These are phyloP conservation scores for Debaryomyces psychrophilus DNA, from an alignment of 1,139 yeast species.

Conservation along the genomic window DNA sequence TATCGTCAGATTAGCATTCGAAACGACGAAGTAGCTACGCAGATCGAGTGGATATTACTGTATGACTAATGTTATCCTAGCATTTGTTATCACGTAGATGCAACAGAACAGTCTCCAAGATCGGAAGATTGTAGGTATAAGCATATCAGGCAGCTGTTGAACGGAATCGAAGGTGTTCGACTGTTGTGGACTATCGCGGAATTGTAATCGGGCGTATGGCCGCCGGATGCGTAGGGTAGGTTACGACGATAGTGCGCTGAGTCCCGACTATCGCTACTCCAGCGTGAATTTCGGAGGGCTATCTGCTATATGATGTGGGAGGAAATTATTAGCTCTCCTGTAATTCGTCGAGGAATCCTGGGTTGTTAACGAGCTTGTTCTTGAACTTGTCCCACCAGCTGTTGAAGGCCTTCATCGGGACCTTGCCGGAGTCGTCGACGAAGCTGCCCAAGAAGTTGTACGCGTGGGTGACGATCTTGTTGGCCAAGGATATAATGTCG, in stretches of 20 bases:
- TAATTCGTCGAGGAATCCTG: conserved; percentile 67
- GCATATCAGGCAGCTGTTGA: no score
- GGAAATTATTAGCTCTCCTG: conserved; percentile 4
- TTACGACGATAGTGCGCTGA: neutral
- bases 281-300: neutral
- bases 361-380: conserved; percentile 73
- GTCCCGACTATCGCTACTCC: neutral
- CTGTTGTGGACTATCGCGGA: no score
- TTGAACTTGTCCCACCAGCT: conserved; percentile 96
- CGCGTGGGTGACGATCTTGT: conserved; percentile 87
- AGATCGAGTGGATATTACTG: neutral
- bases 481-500: conserved; percentile 63
- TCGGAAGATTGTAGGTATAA: neutral
- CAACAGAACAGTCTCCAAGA: neutral
- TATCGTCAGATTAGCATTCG: neutral
- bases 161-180: no score
- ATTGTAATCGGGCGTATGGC: no score
- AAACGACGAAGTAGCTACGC: neutral
- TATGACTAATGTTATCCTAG: neutral
- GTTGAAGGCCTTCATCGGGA: conserved; percentile 86
- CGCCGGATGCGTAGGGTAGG: no score
- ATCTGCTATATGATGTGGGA: neutral
- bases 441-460: conserved; percentile 88
- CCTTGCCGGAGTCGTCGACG: conserved; percentile 74
- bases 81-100: neutral